These are phyloP conservation scores for Verticillium nonalfalfae DNA, from an alignment of 2,329 filamentous ascomycete genomes.

Conservation along the genomic window DNA sequence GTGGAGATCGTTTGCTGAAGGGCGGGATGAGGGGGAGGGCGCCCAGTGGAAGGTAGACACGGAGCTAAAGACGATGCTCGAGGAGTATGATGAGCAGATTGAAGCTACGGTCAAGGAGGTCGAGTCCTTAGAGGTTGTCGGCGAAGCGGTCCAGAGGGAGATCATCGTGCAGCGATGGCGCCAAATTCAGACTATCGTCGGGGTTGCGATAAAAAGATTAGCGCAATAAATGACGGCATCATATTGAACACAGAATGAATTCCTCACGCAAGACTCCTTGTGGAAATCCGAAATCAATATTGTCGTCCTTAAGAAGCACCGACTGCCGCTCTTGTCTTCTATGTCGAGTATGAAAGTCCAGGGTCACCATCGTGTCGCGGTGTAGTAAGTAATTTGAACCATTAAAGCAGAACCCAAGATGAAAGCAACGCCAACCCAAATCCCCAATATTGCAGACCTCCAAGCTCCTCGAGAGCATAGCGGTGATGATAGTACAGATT, in stretches of 20 bases:
- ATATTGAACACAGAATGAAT: no score
- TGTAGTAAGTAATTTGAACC: not conserved
- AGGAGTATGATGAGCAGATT: conserved; percentile 26
- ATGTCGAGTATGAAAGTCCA: not conserved
- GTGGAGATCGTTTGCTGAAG: conserved; percentile 41
- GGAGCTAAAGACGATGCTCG: conserved; percentile 29
- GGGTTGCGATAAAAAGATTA: conserved; percentile 23
- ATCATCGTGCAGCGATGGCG: conserved; percentile 32
- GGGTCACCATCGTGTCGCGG: not conserved
- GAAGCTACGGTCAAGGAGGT: conserved; percentile 21
- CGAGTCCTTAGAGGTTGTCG: conserved; percentile 15
- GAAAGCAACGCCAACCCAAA: not conserved
- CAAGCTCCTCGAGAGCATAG: not conserved
- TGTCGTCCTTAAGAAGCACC: not conserved
- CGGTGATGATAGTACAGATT: not conserved
- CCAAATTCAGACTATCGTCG: conserved; percentile 32
- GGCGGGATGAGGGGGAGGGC: conserved; percentile 35
- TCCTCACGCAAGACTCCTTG: no score
- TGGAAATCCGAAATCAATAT: not conserved
- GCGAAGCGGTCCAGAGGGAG: conserved; percentile 26
- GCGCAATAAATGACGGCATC: conserved; percentile 3
- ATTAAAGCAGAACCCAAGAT: not conserved
- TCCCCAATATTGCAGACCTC: not conserved
- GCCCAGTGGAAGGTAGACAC: conserved; percentile 30
- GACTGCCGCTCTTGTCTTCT: not conserved